Base-by-base conservation (phyloP, 306 rosid genomes). In the Ochetophila trinervis region DNA sequence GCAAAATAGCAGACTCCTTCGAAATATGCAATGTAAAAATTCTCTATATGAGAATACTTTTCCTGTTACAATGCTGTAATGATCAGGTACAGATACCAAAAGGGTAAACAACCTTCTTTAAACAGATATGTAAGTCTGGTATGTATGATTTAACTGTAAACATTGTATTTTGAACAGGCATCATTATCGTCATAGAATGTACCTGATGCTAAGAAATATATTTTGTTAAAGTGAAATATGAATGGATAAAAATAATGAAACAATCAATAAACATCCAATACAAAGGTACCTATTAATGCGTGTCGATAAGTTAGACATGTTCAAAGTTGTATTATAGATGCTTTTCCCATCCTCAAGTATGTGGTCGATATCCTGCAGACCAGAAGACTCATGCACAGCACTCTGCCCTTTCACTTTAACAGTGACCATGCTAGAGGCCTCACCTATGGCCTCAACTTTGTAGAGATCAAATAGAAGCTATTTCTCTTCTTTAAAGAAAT, bases 381-480 rank as follows among this genome's bases (percentile, higher is more conserved):
- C 96, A 68, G 97, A 93, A 66, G 80, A 79, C 80, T 90, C 94
- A 23, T 90, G 94, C 73, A 93, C 95, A 34, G 97, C 88, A 84
- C 99, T 88, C 19, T 66, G 79, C 52, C 97, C 99, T 78, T 93
- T 90, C 80, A 93, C 99, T 83, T 88, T 93, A 68, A 93, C 81
- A 35, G 99, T 93, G 74, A 85, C 87, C 88, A 88, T 81, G 78
- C 96, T 86, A 57, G 96, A 83, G 76, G 91, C 30, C 83, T 83
- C 87, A 23, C 87, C 84, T 69, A 68, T 55, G 54, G 76, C 83
- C 83, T 93, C 97, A 56, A 87, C 83, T 75, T 84, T 93, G 85
- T 93, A 93, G 35, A 48, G 60, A 77, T 82, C 90, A 74, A 83
- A 84, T 35, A 84, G 88, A 80, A 93, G 97, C 84, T 80, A 87